These are phyloP conservation scores for Phialophora verrucosa DNA, from an alignment of 2,329 filamentous ascomycete genomes.

Conservation along the genomic window DNA sequence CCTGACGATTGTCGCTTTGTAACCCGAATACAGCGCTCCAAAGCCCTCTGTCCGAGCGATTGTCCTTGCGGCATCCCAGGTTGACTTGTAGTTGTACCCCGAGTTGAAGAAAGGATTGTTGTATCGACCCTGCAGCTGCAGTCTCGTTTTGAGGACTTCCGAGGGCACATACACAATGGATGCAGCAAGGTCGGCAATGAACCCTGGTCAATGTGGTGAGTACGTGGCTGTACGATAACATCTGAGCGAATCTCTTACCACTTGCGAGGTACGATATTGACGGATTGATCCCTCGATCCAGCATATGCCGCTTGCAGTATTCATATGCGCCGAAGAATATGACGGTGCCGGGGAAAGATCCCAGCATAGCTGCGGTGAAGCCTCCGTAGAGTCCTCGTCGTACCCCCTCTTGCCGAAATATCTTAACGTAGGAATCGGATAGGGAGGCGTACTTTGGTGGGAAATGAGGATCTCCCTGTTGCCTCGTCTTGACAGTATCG, in stretches of 20 bases:
- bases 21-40: constrained; percentile 90
- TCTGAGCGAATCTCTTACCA: constrained; percentile 59
- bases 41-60: constrained; percentile 84
- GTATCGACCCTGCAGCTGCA: constrained; percentile 91
- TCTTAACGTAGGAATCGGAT: constrained; percentile 88
- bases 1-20: constrained; percentile 91
- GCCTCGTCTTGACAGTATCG: constrained; percentile 96
- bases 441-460: constrained; percentile 92
- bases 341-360: constrained; percentile 91
- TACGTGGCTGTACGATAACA: neutral
- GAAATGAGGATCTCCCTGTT: constrained; percentile 92
- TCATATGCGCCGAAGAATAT: constrained; percentile 98
- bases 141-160: constrained; percentile 94
- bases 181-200: constrained; percentile 88
- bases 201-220: constrained; percentile 54
- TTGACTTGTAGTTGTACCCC: constrained; percentile 94
- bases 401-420: constrained; percentile 89
- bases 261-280: constrained; percentile 84
- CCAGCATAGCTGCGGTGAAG: constrained; percentile 87
- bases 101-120: constrained; percentile 94
- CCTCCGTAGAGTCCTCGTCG: constrained; percentile 87
- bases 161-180: constrained; percentile 95
- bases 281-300: constrained; percentile 81
- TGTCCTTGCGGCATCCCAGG: constrained; percentile 80
- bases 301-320: constrained; percentile 86